Evolutionary conservation across 768 basidiomycete species (phyloP), one percentile per base, ranked within the genome.

Genomic region (Mycena rebaudengoi): DNA sequence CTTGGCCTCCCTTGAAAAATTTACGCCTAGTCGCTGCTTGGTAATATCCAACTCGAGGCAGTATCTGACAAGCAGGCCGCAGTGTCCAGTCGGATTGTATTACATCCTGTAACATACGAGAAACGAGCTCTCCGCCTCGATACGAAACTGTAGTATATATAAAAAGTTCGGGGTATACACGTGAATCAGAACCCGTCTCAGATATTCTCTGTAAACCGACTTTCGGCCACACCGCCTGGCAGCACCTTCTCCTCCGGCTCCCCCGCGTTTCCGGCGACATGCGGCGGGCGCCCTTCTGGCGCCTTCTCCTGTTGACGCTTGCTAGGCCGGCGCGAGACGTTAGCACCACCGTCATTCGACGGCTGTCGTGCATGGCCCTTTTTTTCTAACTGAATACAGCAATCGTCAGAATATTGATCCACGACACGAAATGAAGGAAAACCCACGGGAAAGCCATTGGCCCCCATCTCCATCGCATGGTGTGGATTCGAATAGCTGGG

Each of bases 271-370:
- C 21, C 60, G 8, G 40, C 56, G n/a, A 30, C 65, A 60, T 77
- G 82, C 12, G 81, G 83, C 11, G 65, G 41, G 20, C 82, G 81
- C 7, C 85, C 86, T 70, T 88, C 90, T 0, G 91, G 89, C 11
- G 91, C 89, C 76, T 92, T 91, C 73, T 91, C 92, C 76, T 86
- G 83, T 70, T 86, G 88, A 45, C 91, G 85, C 68, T 83, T 80
- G 70, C 86, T 89, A 23, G 82, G 78, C 49, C 81, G 77, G 40
- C 84, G 79, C 20, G 79, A 72, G 44, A 82, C 65, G 30, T 70
- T 76, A 14, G 75, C 73, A 18, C 76, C 78, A 1, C 72, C 74
- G 8, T 69, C 73, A 29, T 69, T 60, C 58, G 51, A 40, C 32
- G 43, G 58, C 45, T 44, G 59, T 44, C 63, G 70, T 33, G 11